phyloP scores from a whole-genome alignment of 2,329 filamentous ascomycete genomes.

The Botrytis deweyae region DNA sequence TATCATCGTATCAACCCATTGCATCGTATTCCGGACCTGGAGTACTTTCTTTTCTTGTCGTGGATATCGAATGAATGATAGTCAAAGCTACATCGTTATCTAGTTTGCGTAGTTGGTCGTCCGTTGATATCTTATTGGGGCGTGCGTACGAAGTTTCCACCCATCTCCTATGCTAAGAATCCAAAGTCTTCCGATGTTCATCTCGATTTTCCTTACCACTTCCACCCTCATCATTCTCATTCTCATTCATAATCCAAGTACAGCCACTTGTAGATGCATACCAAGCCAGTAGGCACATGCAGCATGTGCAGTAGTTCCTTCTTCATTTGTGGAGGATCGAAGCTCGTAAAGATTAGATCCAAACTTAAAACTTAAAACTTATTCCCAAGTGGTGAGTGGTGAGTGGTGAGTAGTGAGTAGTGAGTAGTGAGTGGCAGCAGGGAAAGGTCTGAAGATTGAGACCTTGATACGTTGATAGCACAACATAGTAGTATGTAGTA shows the following conservation, averaged over 20 bases:
- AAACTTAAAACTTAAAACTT: background rate
- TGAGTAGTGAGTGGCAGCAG: background rate
- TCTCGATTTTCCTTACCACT: background rate
- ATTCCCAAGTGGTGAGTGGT: constrained; percentile 3
- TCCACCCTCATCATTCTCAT: background rate
- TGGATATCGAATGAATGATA: background rate
- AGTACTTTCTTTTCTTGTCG: background rate
- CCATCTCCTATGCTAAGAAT: background rate
- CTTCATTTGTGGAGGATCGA: background rate
- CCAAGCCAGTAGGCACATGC: background rate
- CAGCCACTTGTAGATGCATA: background rate
- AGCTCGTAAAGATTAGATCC: constrained; percentile 3
- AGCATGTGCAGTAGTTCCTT: constrained; percentile 2
- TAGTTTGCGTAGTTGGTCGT: too few relatives aligned
- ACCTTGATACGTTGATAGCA: background rate
- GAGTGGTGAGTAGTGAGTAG: background rate
- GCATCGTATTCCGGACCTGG: background rate
- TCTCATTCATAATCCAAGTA: background rate
- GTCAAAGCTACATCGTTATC: background rate
- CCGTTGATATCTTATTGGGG: background rate
- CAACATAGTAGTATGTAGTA: background rate
- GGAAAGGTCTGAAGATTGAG: background rate
- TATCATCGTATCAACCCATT: background rate
- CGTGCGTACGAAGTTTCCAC: background rate
- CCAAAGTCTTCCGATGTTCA: background rate